These are phyloP conservation scores for Lecanicillium sp. DNA, from an alignment of 2,329 filamentous ascomycete species.

Conservation along the genomic window DNA sequence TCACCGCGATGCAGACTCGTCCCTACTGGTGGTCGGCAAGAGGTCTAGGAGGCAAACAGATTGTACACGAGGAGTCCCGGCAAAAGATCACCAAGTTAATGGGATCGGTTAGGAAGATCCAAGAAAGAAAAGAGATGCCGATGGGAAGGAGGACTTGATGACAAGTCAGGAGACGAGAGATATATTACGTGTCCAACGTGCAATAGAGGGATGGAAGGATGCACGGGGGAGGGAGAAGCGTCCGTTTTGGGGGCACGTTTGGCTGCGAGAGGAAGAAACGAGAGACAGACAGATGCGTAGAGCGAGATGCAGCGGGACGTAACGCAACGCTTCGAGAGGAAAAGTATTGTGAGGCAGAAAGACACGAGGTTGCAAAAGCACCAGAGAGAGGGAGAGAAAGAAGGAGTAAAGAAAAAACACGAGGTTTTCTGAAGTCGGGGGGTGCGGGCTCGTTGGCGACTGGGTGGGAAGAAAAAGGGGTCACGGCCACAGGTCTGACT, in stretches of 20 bases:
- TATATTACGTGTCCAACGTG: slow-evolving; percentile 8
- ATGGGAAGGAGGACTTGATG: background rate
- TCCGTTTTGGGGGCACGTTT: slow-evolving; percentile 6
- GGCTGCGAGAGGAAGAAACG: slow-evolving; percentile 2
- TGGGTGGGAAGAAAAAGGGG: slow-evolving; percentile 7
- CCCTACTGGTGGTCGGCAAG: slow-evolving; percentile 5
- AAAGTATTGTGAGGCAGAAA: slow-evolving; percentile 1
- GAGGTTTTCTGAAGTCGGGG: slow-evolving; percentile 1
- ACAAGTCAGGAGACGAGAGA: slow-evolving; percentile 1
- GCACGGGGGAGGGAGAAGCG: slow-evolving; percentile 2
- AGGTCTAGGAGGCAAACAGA: slow-evolving; percentile 1
- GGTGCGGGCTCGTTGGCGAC: slow-evolving; percentile 7
- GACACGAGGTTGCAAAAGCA: background rate
- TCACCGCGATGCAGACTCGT: background rate
- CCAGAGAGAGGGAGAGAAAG: slow-evolving; percentile 1
- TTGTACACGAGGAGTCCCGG: background rate
- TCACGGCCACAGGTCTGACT: no score
- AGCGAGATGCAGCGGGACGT: slow-evolving; percentile 1
- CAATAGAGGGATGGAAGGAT: background rate
- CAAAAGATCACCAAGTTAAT: slow-evolving; percentile 8
- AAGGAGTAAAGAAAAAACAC: slow-evolving; percentile 2
- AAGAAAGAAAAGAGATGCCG: background rate
- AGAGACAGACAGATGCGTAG: slow-evolving; percentile 1
- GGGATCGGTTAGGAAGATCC: slow-evolving; percentile 2
- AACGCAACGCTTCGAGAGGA: slow-evolving; percentile 4